These are phyloP conservation scores for Trichophaea hybrida DNA, from an alignment of 2,329 filamentous ascomycete species.

Conservation along the genomic window DNA sequence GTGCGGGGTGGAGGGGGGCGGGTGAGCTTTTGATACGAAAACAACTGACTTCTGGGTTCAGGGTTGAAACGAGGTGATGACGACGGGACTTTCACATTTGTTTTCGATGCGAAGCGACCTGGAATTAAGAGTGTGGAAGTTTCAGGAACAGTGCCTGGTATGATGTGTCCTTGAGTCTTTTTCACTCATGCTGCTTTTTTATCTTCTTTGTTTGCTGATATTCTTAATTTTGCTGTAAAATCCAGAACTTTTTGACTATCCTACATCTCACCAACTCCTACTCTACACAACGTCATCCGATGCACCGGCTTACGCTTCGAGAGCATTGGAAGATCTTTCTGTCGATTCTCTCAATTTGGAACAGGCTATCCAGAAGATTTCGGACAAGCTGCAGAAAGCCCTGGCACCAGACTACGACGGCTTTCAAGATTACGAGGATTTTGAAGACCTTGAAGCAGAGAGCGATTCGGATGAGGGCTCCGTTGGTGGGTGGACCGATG, in stretches of 20 bases:
- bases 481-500: constrained; percentile 23
- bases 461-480: constrained; percentile 28
- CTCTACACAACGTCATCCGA: constrained; percentile 40
- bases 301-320: constrained; percentile 33
- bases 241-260: constrained; percentile 46
- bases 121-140: constrained; percentile 29
- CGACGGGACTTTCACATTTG: constrained; percentile 57
- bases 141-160: constrained; percentile 33
- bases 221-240: neutral
- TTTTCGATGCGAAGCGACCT: constrained; percentile 32
- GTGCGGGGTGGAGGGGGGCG: neutral
- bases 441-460: constrained; percentile 32
- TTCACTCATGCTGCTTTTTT: neutral
- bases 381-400: constrained; percentile 27
- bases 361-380: constrained; percentile 20
- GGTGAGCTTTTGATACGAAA: neutral
- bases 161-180: constrained; percentile 1
- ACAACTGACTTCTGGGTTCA: neutral
- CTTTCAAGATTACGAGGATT: constrained; percentile 28
- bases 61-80: constrained; percentile 48
- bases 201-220: neutral
- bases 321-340: constrained; percentile 25
- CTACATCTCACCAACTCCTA: constrained; percentile 42
- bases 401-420: constrained; percentile 27
- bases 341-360: neutral